These are phyloP conservation scores for Trametes hirsuta DNA, from an alignment of 1,284 basidiomycete genomes.

Conservation along the genomic window DNA sequence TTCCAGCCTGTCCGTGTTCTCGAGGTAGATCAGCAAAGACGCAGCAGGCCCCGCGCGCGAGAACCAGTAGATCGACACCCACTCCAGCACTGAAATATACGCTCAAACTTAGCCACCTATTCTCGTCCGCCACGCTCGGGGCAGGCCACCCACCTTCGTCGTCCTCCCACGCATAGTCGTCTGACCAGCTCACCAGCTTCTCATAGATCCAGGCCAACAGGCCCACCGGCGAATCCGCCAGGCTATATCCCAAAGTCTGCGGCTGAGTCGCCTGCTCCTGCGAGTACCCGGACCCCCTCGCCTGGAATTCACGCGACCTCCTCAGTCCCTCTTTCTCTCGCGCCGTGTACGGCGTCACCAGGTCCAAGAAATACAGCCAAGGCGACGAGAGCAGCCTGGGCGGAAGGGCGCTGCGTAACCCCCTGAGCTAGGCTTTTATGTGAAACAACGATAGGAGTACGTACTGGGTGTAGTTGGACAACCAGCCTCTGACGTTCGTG, in stretches of 20 bases:
- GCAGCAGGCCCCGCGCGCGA: slow-evolving; percentile 41
- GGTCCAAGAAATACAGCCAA: slow-evolving; percentile 6
- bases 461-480: slow-evolving; percentile 13
- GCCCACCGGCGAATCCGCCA: slow-evolving; percentile 61
- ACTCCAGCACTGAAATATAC: slow-evolving; percentile 15
- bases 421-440: neutral
- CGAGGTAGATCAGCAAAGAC: slow-evolving; percentile 44
- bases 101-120: neutral
- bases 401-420: neutral
- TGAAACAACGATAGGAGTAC: neutral
- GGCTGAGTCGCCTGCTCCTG: slow-evolving; percentile 38
- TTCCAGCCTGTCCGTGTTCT: slow-evolving; percentile 20
- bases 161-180: slow-evolving; percentile 53
- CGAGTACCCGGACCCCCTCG: slow-evolving; percentile 35
- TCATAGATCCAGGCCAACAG: slow-evolving; percentile 67
- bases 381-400: neutral
- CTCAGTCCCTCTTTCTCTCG: neutral
- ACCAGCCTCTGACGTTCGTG: slow-evolving; percentile 12
- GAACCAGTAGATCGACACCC: slow-evolving; percentile 20
- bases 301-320: slow-evolving; percentile 10
- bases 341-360: slow-evolving; percentile 3
- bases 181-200: slow-evolving; percentile 56
- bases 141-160: slow-evolving; percentile 44
- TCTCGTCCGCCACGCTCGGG: neutral
- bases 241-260: slow-evolving; percentile 46